Evolutionary conservation across 2,329 filamentous ascomycete genomes (phyloP), one percentile per base, ranked within the genome.

Genomic region (Ilyonectria sp.): DNA sequence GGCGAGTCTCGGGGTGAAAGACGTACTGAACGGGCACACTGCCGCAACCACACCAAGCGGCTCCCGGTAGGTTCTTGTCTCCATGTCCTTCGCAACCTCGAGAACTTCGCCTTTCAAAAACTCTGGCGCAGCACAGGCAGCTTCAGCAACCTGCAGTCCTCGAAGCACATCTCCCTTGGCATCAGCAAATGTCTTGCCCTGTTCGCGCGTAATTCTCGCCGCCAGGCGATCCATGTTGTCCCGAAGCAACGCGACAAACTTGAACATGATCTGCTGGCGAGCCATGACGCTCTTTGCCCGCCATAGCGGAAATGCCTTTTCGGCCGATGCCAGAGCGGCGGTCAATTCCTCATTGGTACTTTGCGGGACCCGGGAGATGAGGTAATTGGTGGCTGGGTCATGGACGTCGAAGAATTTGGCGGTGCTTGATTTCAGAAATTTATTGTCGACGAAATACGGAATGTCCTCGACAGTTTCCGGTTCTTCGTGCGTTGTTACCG

Each of bases 1-100:
- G 15, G 15, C 15, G 15, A 43, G 11, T 6, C 26, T 26, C 19
- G 13, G 26, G 6, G 29, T 4, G 35, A 15, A 3, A 17, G 5
- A 59, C 88, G 75, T 78, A 91, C 89, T 94, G 79, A 94, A 94
- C 1, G 92, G 92, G 82, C 92, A 94, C 65, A 94, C 94, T 19
- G 92, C 91, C 43, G 91, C 92, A 40, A 92, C 90, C n/a, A 94
- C 89, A 46, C 92, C 92, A 72, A 94, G 81, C 64, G 92, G 91
- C 83, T 94, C 92, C 71, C 87, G 86, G 79, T 94, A 94, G 57
- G 87, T 90, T 73, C 92, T 85, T 15, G 92, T 94, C 82, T 94
- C 92, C 92, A 94, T 94, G 75, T 94, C 92, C 84, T 92, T 93
- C n/a, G 91, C 88, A 4, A 94, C 92, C 82, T 94, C 91, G 4